These are phyloP conservation scores for Luffa acutangula DNA, from an alignment of 306 rosid genomes.

Conservation along the genomic window DNA sequence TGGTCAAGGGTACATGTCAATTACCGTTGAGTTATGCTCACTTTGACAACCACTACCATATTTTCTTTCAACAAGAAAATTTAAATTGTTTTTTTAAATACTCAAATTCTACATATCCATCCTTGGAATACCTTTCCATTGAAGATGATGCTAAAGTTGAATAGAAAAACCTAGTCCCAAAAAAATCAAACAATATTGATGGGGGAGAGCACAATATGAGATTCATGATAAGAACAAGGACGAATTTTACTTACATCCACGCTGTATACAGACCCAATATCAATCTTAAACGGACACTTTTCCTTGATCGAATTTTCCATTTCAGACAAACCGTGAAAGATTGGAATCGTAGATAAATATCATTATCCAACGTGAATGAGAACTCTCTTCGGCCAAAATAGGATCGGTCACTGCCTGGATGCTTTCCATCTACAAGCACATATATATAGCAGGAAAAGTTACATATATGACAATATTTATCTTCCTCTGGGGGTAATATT, in stretches of 20 bases:
- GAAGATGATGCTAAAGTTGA: too few relatives aligned
- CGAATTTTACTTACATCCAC: conserved; percentile 48
- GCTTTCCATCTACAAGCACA: too few relatives aligned
- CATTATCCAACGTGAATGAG: conserved; percentile 64
- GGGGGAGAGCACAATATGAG: neutral
- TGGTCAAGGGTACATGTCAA: too few relatives aligned
- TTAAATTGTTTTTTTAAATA: neutral
- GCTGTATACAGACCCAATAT: conserved; percentile 79
- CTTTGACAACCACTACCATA: too few relatives aligned
- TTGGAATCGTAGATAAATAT: conserved; percentile 61
- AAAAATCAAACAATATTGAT: neutral
- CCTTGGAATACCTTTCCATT: too few relatives aligned
- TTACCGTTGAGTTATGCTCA: too few relatives aligned
- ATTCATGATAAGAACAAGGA: neutral
- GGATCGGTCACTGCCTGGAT: too few relatives aligned
- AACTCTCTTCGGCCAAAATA: conserved; percentile 77
- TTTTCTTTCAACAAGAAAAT: neutral
- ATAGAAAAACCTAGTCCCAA: too few relatives aligned
- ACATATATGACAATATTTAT: too few relatives aligned
- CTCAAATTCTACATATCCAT: too few relatives aligned
- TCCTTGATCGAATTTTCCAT: conserved; percentile 67
- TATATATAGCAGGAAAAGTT: too few relatives aligned
- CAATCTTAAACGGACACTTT: conserved; percentile 68
- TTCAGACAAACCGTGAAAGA: conserved; percentile 47
- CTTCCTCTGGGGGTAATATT: too few relatives aligned